Evolutionary conservation across 2,329 filamentous ascomycete species (phyloP), one percentile per base, ranked within the genome.

Genomic region (Sphaerostilbella broomeana): DNA sequence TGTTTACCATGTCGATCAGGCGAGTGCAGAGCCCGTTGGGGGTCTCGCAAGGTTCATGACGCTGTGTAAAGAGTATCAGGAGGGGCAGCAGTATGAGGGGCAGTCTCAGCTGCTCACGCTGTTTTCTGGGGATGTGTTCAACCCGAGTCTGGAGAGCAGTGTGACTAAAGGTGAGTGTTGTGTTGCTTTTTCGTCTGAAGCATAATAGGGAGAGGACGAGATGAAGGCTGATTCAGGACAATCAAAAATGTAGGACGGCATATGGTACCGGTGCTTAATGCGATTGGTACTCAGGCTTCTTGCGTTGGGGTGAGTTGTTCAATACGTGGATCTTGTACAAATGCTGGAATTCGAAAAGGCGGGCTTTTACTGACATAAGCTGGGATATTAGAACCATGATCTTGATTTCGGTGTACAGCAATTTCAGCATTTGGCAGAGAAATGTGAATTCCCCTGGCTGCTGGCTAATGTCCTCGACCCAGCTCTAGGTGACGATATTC

Each of bases 81-180:
- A 74, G 2, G 70, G 75, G 35, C 60, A 72, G 28, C 68, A 68
- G 35, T 92, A 77, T 56, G 58, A 69, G 34, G 76, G 65, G 13
- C 81, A 86, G 56, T 68, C 86, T 1, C 67, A 74, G 26, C 64
- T 87, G 4, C 56, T 94, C 35, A 89, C 86, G 1, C 73, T 94
- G 50, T 95, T 95, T 62, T 94, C 87, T 3, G 88, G 88, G 25
- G 89, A 95, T 70, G 87, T 83, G 8, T 95, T 92, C 63, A 95
- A 95, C 57, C 88, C 89, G 0, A 90, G 85, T 52, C 65, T 95
- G 43, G 88, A 95, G 62, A 90, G 84, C 53, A 85, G 83, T 13
- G 80, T 95, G 22, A 95, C 88, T 3, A 95, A 95, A 65, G 88
- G 86, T 70, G 57, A 48, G 62, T 41, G 17, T n/a, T n/a, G n/a